Conservation (phyloP, 2,329 filamentous ascomycete species). For the Clonostachys rhizophaga region DNA sequence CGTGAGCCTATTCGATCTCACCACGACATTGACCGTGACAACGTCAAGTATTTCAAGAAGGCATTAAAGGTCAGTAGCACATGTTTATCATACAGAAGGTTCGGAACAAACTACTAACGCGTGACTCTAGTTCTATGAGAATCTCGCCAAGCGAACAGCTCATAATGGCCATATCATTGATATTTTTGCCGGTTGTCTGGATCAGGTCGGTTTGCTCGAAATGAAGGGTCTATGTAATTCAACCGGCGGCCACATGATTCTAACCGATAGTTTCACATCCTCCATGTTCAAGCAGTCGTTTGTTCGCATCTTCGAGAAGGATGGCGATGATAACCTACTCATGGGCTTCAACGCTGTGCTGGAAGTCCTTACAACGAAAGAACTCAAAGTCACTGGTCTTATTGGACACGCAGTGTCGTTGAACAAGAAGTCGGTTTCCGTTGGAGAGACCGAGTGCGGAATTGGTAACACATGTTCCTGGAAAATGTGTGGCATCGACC, state of each 20-base stretch:
- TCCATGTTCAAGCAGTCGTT: constrained; percentile 99
- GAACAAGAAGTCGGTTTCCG: constrained; percentile 96
- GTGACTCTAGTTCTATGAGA: constrained; percentile 78
- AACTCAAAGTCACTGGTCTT: constrained; percentile 94
- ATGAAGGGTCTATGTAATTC: constrained; percentile 98
- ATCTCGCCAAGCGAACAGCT: constrained; percentile 85
- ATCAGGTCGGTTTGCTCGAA: constrained; percentile 93
- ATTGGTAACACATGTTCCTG: constrained; percentile 98
- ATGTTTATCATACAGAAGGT: neutral
- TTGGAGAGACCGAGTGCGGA: constrained; percentile 96
- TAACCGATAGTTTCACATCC: constrained; percentile 97
- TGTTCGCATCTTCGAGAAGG: constrained; percentile 94
- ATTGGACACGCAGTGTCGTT: constrained; percentile 95
- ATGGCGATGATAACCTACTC: constrained; percentile 85
- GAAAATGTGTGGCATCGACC: constrained; percentile 99
- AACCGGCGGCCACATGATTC: constrained; percentile 95
- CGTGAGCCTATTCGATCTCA: constrained; percentile 96
- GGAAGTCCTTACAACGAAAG: constrained; percentile 95
- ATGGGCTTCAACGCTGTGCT: constrained; percentile 99
- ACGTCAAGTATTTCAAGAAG: constrained; percentile 99
- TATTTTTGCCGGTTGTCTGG: constrained; percentile 94
- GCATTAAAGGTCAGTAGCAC: constrained; percentile 70
- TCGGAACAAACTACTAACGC: neutral
- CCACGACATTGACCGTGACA: constrained; percentile 97
- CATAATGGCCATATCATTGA: constrained; percentile 98